phyloP scores from a whole-genome alignment of 352 stramenopile species.

The Pythium volutum region DNA sequence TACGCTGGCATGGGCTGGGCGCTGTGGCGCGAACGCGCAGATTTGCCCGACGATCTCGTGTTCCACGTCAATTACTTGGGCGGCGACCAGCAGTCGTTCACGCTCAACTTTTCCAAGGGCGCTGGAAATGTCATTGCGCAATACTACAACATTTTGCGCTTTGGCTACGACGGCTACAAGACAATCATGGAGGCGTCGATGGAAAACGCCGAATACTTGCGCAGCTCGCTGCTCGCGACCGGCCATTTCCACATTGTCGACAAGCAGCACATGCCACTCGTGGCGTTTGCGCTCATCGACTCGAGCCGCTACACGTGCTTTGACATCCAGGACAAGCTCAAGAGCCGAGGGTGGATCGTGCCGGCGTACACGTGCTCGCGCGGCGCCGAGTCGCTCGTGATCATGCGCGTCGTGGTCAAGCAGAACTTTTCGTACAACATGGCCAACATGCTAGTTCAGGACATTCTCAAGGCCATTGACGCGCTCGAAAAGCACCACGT shows the following conservation, averaged over 20 bases:
- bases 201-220: constrained; percentile 80
- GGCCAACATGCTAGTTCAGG: constrained; percentile 84
- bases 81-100: constrained; percentile 90
- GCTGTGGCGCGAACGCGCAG: constrained; percentile 78
- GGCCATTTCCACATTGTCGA: constrained; percentile 88
- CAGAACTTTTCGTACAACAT: constrained; percentile 89
- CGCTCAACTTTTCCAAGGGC: constrained; percentile 93
- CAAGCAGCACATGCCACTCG: constrained; percentile 90
- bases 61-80: constrained; percentile 93
- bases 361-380: constrained; percentile 87
- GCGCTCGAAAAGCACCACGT: constrained; percentile 76
- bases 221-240: constrained; percentile 65
- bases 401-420: constrained; percentile 91
- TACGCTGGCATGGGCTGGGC: constrained; percentile 93
- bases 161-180: constrained; percentile 88
- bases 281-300: constrained; percentile 85
- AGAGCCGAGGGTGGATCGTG: constrained; percentile 86
- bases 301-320: constrained; percentile 83
- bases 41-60: constrained; percentile 85
- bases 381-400: constrained; percentile 76
- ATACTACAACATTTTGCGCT: constrained; percentile 93
- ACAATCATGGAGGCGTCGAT: constrained; percentile 90
- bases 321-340: constrained; percentile 89
- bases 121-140: constrained; percentile 87
- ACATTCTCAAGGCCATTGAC: constrained; percentile 85